A percentile compares a stretch with the other conserved stretches of the same genome.
phyloP scores from a whole-genome alignment of 306 rosid species.

The Lathyrus aphaca region DNA sequence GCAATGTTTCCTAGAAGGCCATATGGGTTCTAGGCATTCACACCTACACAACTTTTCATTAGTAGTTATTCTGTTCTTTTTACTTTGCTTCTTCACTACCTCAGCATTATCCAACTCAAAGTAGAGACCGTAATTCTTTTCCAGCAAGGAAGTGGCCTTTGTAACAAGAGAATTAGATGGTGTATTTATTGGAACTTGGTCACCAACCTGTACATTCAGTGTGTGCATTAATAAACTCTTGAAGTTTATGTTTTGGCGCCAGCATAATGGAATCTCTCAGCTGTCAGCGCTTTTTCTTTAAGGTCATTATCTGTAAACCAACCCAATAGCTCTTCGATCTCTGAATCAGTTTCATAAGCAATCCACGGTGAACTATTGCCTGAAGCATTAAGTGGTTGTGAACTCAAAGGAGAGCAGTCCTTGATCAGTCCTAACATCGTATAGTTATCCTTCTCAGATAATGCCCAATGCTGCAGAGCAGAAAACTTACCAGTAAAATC shows the following conservation, averaged over 20 bases:
- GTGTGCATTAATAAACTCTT: conserved; percentile 46
- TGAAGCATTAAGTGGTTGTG: conserved; percentile 43
- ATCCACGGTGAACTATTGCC: conserved; percentile 58
- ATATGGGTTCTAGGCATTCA: conserved; percentile 83
- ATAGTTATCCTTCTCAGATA: conserved; percentile 40
- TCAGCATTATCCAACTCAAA: conserved; percentile 58
- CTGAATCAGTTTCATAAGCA: conserved; percentile 75
- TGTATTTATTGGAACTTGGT: conserved; percentile 42
- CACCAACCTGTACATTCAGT: conserved; percentile 53
- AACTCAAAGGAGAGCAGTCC: conserved; percentile 45
- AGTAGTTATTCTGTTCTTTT: conserved; percentile 50
- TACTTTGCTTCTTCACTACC: conserved; percentile 55
- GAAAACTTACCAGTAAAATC: conserved; percentile 44
- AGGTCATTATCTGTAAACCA: conserved; percentile 72
- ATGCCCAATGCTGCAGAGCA: conserved; percentile 44
- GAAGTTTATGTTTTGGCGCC: conserved; percentile 70
- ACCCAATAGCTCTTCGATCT: conserved; percentile 66
- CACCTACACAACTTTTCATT: conserved; percentile 81
- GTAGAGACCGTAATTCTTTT: conserved; percentile 73
- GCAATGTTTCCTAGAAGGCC: conserved; percentile 85
- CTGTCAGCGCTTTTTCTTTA: conserved; percentile 77
- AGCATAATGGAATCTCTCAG: conserved; percentile 74
- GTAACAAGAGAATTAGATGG: conserved; percentile 57
- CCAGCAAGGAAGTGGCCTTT: conserved; percentile 73
- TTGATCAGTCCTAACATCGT: conserved; percentile 48